These are phyloP conservation scores for Hansenula lynferdii DNA, from an alignment of 1,139 yeast genomes.

Conservation along the genomic window DNA sequence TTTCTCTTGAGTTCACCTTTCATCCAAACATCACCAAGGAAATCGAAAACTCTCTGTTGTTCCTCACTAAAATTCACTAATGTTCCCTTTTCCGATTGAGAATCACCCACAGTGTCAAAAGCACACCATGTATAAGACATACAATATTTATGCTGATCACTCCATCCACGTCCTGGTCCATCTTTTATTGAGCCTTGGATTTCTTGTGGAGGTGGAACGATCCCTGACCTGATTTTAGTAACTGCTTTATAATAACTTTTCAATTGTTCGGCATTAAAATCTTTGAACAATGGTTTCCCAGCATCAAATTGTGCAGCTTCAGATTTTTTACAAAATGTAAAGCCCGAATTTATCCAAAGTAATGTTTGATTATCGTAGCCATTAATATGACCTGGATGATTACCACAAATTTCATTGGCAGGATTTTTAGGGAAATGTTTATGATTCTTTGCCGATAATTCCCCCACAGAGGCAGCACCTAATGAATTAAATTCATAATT, in stretches of 20 bases:
- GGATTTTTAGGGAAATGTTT: slow-evolving; percentile 13
- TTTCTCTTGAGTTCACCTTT: no score
- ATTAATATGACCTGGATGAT: slow-evolving; percentile 40
- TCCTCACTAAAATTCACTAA: slow-evolving; percentile 16
- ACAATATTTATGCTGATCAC: slow-evolving; percentile 43
- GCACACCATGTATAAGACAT: slow-evolving; percentile 57
- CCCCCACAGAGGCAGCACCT: slow-evolving; percentile 45
- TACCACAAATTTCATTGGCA: slow-evolving; percentile 34
- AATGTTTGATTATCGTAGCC: slow-evolving; percentile 31
- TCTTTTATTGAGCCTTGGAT: slow-evolving; percentile 27
- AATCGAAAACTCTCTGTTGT: slow-evolving; percentile 21
- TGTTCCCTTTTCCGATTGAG: slow-evolving; percentile 18
- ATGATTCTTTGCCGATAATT: slow-evolving; percentile 15
- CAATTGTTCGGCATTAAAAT: slow-evolving; percentile 5
- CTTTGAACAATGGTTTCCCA: slow-evolving; percentile 15
- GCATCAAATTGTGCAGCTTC: slow-evolving; percentile 12
- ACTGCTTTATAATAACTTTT: slow-evolving; percentile 7
- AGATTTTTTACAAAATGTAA: slow-evolving; percentile 42
- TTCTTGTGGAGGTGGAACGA: slow-evolving; percentile 23
- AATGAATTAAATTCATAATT: slow-evolving; percentile 31
- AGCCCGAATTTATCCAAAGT: slow-evolving; percentile 54
- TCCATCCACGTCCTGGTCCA: slow-evolving; percentile 55
- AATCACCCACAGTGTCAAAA: slow-evolving; percentile 39
- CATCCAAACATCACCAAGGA: slow-evolving; percentile 25
- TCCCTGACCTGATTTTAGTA: slow-evolving; percentile 15